A percentile compares a stretch with the other conserved stretches of the same genome.
Conservation (phyloP, 1,284 basidiomycete species). For the Ceratorhiza oryzae-sativae region DNA sequence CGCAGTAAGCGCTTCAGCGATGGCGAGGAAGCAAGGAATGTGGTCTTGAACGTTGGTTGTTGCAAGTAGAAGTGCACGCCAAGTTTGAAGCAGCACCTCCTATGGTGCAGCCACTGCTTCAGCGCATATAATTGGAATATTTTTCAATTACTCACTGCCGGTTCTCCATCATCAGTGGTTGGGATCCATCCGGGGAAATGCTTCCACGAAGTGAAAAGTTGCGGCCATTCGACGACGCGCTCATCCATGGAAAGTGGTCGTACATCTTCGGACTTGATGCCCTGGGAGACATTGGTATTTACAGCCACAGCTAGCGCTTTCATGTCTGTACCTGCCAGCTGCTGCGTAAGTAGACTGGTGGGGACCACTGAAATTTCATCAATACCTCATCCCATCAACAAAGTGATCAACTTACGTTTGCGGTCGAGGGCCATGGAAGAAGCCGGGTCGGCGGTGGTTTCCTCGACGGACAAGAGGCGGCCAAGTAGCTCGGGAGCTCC, state of each 20-base stretch:
- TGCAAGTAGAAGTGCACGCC: constrained; percentile 21
- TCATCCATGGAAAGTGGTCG: constrained; percentile 38
- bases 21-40: constrained; percentile 27
- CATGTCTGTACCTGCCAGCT: constrained; percentile 14
- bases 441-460: not conserved
- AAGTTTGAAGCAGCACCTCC: constrained; percentile 12
- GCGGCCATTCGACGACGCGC: constrained; percentile 12
- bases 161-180: constrained; percentile 15
- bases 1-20: constrained; percentile 19
- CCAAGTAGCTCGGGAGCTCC: constrained; percentile 20
- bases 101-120: not conserved
- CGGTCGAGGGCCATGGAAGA: constrained; percentile 12
- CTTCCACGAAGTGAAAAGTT: constrained; percentile 14
- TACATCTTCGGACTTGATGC: constrained; percentile 27
- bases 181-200: constrained; percentile 23
- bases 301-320: constrained; percentile 21
- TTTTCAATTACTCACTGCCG: not conserved
- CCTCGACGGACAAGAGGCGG: constrained; percentile 6
- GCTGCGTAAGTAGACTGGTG: constrained; percentile 19
- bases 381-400: not conserved
- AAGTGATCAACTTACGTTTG: constrained; percentile 7
- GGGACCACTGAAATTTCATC: constrained; percentile 13
- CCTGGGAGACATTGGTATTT: constrained; percentile 24
- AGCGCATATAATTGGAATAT: not conserved
- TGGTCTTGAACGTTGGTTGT: constrained; percentile 21